Evolutionary conservation across 768 basidiomycete genomes (phyloP), one percentile per base, ranked within the genome.

Genomic region (Bullera alba): DNA sequence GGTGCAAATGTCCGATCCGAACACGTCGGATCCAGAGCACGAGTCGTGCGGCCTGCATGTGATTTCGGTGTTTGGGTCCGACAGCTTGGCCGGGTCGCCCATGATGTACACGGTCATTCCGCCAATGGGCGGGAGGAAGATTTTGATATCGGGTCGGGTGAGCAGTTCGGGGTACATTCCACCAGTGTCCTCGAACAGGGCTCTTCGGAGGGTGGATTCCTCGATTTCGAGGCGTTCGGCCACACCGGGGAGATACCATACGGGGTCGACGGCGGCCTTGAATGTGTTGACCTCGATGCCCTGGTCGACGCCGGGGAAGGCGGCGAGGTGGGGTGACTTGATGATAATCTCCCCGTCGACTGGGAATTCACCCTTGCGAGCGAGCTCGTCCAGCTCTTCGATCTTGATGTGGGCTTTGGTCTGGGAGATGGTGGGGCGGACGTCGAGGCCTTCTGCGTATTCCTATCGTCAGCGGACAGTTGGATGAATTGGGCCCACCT

Each of bases 11-110:
- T 73, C 72, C 0, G 87, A 91, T 12, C 91, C 91, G 28, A 95
- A 95, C 38, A 95, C 92, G 71, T 96, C 92, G 5, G 89, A 92
- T 4, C 91, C 91, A 64, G 92, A 92, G 67, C 92, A 96, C 76
- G 92, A 90, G 64, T 95, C 93, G 70, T 97, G 92, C 0, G 60
- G 60, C 39, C 71, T 50, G 41, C 58, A 64, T 16, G 72, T 72
- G 25, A 68, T 39, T 51, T 69, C 69, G 30, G 64, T 70, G 39
- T 60, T 53, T 19, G 63, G 62, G 46, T 75, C 69, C 8, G 47
- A 46, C 10, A 75, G 51, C 68, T 80, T 86, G 1, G 83, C 84
- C 0, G 87, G 85, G 62, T 84, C 83, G 1, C 92, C 91, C 85
- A 88, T 88, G 58, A 96, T 92, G 73, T 96, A 96, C 4, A 87